Evolutionary conservation across 2,329 filamentous ascomycete species (phyloP).

Genomic region (Xylariaceae sp.): DNA sequence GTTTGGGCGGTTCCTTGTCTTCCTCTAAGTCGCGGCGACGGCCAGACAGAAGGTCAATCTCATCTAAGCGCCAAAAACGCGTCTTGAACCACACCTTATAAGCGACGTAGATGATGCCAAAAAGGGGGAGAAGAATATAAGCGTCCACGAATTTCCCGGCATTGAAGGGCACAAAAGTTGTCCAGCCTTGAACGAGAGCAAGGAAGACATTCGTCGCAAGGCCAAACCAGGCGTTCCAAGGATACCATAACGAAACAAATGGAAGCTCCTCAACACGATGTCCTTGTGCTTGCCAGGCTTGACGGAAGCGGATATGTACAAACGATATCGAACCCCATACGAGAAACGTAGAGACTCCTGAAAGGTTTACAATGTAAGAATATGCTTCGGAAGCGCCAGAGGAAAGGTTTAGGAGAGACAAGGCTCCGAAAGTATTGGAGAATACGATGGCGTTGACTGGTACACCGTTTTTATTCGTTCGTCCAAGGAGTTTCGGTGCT

Average conservation of each 20-base stretch:
- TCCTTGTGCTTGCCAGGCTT: conserved; percentile 58
- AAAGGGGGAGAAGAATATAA: conserved; percentile 59
- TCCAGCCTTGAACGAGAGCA: conserved; percentile 59
- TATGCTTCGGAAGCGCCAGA: conserved; percentile 64
- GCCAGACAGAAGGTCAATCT: conserved; percentile 55
- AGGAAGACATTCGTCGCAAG: conserved; percentile 55
- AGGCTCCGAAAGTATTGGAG: conserved; percentile 65
- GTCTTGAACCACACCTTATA: conserved; percentile 56
- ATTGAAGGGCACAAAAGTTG: conserved; percentile 54
- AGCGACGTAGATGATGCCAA: conserved; percentile 51
- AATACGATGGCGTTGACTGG: conserved; percentile 60
- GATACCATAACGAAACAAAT: conserved; percentile 52
- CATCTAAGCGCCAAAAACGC: conserved; percentile 43
- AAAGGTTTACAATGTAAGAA: conserved; percentile 65
- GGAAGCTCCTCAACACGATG: conserved; percentile 51
- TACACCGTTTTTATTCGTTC: conserved; percentile 61
- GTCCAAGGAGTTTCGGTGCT: conserved; percentile 65
- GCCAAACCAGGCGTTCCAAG: conserved; percentile 57
- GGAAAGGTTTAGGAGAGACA: conserved; percentile 73
- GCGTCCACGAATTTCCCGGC: conserved; percentile 59
- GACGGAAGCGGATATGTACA: conserved; percentile 68
- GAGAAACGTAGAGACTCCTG: conserved; percentile 66
- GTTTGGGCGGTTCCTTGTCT: conserved; percentile 31
- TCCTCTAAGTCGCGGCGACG: conserved; percentile 53
- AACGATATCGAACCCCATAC: conserved; percentile 69